These are phyloP conservation scores for Fusarium nygamai DNA, from an alignment of 2,329 filamentous ascomycete genomes.

Conservation along the genomic window DNA sequence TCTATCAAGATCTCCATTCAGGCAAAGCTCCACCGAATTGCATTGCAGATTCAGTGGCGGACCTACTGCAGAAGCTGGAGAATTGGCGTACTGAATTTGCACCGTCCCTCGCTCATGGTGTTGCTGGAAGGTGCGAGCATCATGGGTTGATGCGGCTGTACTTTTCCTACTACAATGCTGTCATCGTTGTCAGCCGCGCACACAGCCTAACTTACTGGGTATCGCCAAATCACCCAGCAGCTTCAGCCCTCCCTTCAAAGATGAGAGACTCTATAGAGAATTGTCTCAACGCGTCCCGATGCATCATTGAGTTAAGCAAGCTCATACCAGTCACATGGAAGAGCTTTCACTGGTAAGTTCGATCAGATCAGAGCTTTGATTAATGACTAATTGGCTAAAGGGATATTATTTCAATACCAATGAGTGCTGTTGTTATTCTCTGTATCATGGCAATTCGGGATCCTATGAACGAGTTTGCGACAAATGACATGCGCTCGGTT, in stretches of 20 bases:
- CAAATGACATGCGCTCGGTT: not conserved
- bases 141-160: not conserved
- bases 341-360: not conserved
- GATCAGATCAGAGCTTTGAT: fast-evolving
- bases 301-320: not conserved
- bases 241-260: not conserved
- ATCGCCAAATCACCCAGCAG: not conserved
- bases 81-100: not conserved
- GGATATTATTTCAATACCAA: not conserved
- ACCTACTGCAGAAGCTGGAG: not conserved
- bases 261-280: not conserved
- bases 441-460: not conserved
- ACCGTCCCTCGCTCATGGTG: not conserved
- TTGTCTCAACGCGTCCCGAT: not conserved
- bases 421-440: not conserved
- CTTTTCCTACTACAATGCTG: not conserved
- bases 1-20: not conserved
- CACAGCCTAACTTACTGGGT: not conserved
- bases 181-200: not conserved
- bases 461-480: not conserved
- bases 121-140: not conserved
- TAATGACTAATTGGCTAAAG: not conserved
- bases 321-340: not conserved
- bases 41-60: not conserved
- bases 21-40: not conserved